These are phyloP conservation scores for Ajuga chamaepitys DNA, from an alignment of 257 asterid species.

Conservation along the genomic window DNA sequence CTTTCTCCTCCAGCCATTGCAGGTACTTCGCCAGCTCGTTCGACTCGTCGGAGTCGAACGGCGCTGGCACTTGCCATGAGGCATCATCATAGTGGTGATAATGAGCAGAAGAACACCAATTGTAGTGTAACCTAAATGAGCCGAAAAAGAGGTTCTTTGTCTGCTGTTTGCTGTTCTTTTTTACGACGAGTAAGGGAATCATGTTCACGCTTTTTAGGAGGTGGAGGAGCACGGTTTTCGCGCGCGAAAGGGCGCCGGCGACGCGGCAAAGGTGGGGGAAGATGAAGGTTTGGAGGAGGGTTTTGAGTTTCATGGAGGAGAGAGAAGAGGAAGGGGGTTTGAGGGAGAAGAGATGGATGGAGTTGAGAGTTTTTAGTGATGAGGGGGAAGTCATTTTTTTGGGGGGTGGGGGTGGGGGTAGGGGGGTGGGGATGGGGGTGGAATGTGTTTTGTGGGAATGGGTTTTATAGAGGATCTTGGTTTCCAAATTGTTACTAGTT, in stretches of 20 bases:
- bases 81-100: not conserved
- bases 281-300: slow-evolving; percentile 50
- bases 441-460: slow-evolving; percentile 22
- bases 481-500: slow-evolving; percentile 41
- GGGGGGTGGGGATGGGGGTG: not conserved
- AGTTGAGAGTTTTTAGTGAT: slow-evolving; percentile 32
- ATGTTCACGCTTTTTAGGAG: slow-evolving; percentile 37
- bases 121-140: slow-evolving; percentile 66
- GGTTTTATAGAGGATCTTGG: slow-evolving; percentile 57
- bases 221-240: slow-evolving; percentile 43
- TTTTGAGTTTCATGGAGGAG: slow-evolving; percentile 40
- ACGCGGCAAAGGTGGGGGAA: slow-evolving; percentile 56
- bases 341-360: slow-evolving; percentile 33
- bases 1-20: slow-evolving; percentile 79
- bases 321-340: slow-evolving; percentile 32
- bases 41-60: slow-evolving; percentile 15
- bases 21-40: slow-evolving; percentile 49
- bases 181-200: slow-evolving; percentile 27
- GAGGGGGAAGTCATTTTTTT: not conserved
- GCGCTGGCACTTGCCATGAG: too few species aligned
- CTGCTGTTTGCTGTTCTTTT: slow-evolving; percentile 20
- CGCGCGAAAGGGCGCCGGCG: slow-evolving; percentile 30
- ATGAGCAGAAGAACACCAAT: slow-evolving; percentile 68
- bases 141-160: slow-evolving; percentile 49
- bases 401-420: not conserved